A percentile compares a stretch with the other conserved stretches of the same genome.
phyloP scores from a whole-genome alignment of 2,329 filamentous ascomycete genomes.

The Cylindrodendrum hubeiense region DNA sequence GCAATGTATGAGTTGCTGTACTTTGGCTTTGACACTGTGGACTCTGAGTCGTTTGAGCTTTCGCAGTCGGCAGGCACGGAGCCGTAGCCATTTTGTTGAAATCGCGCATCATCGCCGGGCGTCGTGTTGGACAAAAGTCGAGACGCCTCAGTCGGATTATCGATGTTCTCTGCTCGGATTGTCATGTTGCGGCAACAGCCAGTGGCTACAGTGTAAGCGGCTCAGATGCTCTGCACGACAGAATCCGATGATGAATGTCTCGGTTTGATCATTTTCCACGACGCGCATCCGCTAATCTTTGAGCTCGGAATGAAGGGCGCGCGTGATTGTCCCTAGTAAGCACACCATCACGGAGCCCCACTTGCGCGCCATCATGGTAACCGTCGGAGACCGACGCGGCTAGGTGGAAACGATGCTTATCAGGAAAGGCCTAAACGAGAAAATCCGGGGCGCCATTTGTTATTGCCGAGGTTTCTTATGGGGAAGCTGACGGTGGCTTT shows the following conservation, averaged over 20 bases:
- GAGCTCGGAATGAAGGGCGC: neutral
- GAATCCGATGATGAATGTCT: neutral
- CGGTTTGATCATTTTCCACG: neutral
- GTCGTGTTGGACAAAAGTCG: slow-evolving; percentile 7
- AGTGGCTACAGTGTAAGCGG: neutral
- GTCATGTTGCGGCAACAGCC: neutral
- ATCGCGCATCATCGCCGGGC: neutral
- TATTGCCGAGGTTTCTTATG: neutral
- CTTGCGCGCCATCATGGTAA: neutral
- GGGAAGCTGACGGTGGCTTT: neutral
- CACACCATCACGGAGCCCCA: neutral
- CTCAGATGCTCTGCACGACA: neutral
- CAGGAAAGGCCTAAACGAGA: neutral
- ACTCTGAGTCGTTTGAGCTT: neutral
- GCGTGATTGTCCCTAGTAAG: neutral
- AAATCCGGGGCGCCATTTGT: neutral
- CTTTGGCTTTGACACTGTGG: slow-evolving; percentile 2
- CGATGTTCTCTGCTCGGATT: neutral
- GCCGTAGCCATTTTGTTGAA: slow-evolving; percentile 11
- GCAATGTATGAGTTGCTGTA: slow-evolving; percentile 35
- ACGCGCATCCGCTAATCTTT: neutral
- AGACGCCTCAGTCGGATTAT: slow-evolving; percentile 22
- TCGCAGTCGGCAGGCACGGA: slow-evolving; percentile 21
- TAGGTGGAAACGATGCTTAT: neutral
- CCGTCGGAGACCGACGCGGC: neutral